Evolutionary conservation across 108 stramenopile genomes (phyloP), one percentile per base, ranked within the genome.

Genomic region (Cylindrotheca closterium): DNA sequence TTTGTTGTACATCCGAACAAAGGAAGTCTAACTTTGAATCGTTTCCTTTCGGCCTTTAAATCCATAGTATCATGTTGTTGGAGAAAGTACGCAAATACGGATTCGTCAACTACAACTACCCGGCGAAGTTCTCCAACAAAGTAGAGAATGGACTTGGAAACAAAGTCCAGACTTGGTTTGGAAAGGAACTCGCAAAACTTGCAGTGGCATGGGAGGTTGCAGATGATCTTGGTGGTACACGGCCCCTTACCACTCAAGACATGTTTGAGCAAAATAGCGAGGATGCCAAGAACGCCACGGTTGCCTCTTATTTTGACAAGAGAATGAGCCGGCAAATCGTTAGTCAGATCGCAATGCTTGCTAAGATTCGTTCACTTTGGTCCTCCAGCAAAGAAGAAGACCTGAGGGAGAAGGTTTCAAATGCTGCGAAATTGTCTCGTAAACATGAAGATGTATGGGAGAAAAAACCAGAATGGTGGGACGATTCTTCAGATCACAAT

Each of bases 401-500:
- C 12, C 54, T 87, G 21, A 73, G 50, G 18, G 63, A 66, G 30
- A 51, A 73, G 8, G 48, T 87, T 22, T 58, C 65, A 1, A 67
- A 73, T 54, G 89, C 81, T 3, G 34, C 74, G 45, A 84, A 72
- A 25, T 69, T 70, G 26, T 86, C 75, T 1, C 71, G 47, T 23
- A 75, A 65, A 45, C 15, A 27, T 7, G 74, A 51, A 27, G 80
- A 81, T 48, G 68, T 62, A 28, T 91, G 89, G 89, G 82, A 79
- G 23, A 74, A 84, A 52, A 46, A 69, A 33, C 89, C 89, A 21
- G 54, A 47, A 5, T 86, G 88, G 85, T 90, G 89, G 89, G 77
- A 77, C 24, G 51, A 51, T 42, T 50, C 65, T 12, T 77, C 80
- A 79, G 61, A 70, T 19, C 69, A 74, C 29, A 58, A 59, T 12